phyloP scores from a whole-genome alignment of 1,284 basidiomycete genomes.

The Ustilago vetiveriae region DNA sequence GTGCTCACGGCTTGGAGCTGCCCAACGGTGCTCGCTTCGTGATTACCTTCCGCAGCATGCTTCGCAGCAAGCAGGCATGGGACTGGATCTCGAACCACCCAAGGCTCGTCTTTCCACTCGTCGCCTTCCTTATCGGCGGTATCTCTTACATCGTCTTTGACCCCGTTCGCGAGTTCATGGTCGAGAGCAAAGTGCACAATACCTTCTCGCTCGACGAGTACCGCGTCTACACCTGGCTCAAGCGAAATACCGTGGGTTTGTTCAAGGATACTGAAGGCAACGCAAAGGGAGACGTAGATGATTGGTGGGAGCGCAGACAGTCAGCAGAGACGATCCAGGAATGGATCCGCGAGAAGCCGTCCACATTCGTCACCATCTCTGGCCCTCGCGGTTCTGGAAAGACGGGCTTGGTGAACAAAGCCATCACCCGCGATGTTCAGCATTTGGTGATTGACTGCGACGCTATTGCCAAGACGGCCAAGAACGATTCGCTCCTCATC shows the following conservation, averaged over 20 bases:
- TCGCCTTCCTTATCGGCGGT: constrained; percentile 86
- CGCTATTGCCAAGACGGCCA: constrained; percentile 75
- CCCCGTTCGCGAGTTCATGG: constrained; percentile 84
- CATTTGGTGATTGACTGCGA: constrained; percentile 79
- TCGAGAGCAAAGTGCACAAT: constrained; percentile 82
- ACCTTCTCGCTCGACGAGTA: constrained; percentile 72
- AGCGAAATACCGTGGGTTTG: constrained; percentile 49
- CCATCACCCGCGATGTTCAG: constrained; percentile 63
- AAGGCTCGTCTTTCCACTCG: constrained; percentile 81
- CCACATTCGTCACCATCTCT: constrained; percentile 79
- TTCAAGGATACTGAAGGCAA: constrained; percentile 39
- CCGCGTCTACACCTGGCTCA: constrained; percentile 49
- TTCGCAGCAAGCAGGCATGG: constrained; percentile 80
- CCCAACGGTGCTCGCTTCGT: constrained; percentile 73
- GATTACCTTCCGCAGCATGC: constrained; percentile 77
- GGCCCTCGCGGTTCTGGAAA: constrained; percentile 95
- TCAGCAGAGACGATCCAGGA: constrained; percentile 76
- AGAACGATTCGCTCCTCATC: constrained; percentile 77
- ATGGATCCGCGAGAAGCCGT: constrained; percentile 80
- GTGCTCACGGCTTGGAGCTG: constrained; percentile 77
- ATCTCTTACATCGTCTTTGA: constrained; percentile 90
- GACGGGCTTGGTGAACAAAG: constrained; percentile 74
- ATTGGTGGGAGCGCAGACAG: constrained; percentile 84
- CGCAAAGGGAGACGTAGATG: constrained; percentile 66
- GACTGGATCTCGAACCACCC: constrained; percentile 89